Percentiles rank a stretch among this genome's conserved stretches.
Conservation (phyloP, 1,284 basidiomycete species). For the Trametes pubescens region DNA sequence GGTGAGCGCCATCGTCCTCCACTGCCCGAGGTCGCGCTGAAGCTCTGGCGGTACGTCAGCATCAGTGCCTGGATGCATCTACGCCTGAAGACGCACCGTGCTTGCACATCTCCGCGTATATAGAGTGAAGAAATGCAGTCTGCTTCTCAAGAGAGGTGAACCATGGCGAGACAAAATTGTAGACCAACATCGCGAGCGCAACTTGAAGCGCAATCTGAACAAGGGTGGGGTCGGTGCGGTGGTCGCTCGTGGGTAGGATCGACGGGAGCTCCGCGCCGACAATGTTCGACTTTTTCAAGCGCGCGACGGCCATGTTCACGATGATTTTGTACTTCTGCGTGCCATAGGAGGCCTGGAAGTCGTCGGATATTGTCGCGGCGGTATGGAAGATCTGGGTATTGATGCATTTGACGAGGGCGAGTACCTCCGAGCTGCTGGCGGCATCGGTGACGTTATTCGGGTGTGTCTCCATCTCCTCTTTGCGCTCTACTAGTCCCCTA, state of each 20-base stretch:
- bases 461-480: constrained; percentile 51
- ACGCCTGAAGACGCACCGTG: constrained; percentile 34
- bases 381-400: constrained; percentile 60
- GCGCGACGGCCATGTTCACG: constrained; percentile 12
- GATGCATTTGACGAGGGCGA: constrained; percentile 52
- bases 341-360: constrained; percentile 18
- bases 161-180: constrained; percentile 59
- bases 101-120: constrained; percentile 53
- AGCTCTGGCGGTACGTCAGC: constrained; percentile 46
- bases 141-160: constrained; percentile 50
- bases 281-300: constrained; percentile 13
- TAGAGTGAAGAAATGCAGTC: constrained; percentile 40
- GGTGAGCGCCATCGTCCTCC: constrained; percentile 60
- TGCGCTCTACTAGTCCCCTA: constrained; percentile 52
- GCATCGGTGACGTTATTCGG: constrained; percentile 54
- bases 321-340: not conserved
- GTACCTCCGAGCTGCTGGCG: constrained; percentile 54
- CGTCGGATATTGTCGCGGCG: constrained; percentile 55
- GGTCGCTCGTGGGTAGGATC: constrained; percentile 44
- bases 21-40: constrained; percentile 59
- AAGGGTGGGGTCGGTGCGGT: constrained; percentile 52
- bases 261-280: constrained; percentile 36
- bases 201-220: constrained; percentile 60
- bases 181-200: constrained; percentile 51
- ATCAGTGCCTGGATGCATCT: not conserved